Conservation (phyloP, 805 yeast species). For the Torulaspora maleeae region DNA sequence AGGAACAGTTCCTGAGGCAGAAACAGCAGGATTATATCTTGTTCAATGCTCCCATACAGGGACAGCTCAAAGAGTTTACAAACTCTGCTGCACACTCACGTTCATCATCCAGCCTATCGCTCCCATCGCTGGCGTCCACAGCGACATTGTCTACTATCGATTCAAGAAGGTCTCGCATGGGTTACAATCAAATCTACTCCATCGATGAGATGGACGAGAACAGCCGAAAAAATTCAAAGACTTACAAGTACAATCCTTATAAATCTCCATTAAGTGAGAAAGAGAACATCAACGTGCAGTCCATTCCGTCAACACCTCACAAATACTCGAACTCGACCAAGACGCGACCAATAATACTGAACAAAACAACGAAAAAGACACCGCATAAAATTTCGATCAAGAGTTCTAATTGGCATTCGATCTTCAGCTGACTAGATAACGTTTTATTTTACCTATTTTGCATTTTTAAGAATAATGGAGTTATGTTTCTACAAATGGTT, state of each 20-base stretch:
- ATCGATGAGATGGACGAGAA: conserved; percentile 14
- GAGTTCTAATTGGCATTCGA: conserved; percentile 22
- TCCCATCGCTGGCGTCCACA: conserved; percentile 42
- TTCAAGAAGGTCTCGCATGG: conserved; percentile 19
- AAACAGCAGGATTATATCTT: conserved; percentile 28
- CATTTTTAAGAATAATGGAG: conserved; percentile 4
- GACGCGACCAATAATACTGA: conserved; percentile 21
- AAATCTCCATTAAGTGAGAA: conserved; percentile 13
- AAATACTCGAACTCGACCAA: conserved; percentile 2
- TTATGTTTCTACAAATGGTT: neutral
- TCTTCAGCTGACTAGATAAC: conserved; percentile 11
- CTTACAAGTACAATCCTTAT: conserved; percentile 10
- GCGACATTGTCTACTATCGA: conserved; percentile 32
- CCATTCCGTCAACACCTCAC: conserved; percentile 6
- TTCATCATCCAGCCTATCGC: conserved; percentile 34
- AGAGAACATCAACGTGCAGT: conserved; percentile 7
- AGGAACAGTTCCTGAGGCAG: conserved; percentile 33
- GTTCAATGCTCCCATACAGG: conserved; percentile 23
- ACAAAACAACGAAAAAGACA: conserved; percentile 14
- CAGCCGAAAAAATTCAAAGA: conserved; percentile 5
- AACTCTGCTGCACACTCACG: conserved; percentile 28
- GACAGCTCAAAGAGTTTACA: conserved; percentile 15
- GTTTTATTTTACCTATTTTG: conserved; percentile 2
- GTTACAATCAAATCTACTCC: conserved; percentile 14
- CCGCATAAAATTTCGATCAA: conserved; percentile 11